These are phyloP conservation scores for Calamus simplicifolius DNA, from an alignment of 176 grass and related monocot species.

Conservation along the genomic window DNA sequence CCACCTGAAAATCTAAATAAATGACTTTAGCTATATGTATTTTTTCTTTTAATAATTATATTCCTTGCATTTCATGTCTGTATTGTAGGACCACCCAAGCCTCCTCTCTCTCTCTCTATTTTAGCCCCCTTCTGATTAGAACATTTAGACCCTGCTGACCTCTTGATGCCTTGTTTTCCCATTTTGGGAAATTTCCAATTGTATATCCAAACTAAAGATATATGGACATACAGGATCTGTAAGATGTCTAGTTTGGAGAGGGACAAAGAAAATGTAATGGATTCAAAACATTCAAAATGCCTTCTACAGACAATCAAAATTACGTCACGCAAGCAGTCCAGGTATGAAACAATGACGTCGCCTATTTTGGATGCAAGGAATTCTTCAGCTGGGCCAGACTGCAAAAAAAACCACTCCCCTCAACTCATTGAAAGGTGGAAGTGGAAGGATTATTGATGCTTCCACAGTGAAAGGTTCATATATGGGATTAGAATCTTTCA, in stretches of 20 bases:
- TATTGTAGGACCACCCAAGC: too few species aligned
- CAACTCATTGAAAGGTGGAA: slow-evolving; percentile 53
- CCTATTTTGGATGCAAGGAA: slow-evolving; percentile 36
- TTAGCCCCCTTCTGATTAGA: too few species aligned
- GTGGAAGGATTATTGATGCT: slow-evolving; percentile 61
- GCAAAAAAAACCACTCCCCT: slow-evolving; percentile 48
- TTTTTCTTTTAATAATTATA: too few species aligned
- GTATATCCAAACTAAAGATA: slow-evolving; percentile 2
- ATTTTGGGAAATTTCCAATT: too few species aligned
- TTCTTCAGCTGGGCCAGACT: slow-evolving; percentile 37
- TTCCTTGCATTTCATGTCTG: too few species aligned
- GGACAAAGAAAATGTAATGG: slow-evolving; percentile 34
- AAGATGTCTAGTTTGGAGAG: slow-evolving; percentile 32
- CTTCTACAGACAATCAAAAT: slow-evolving; percentile 63
- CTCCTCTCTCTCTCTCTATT: too few species aligned
- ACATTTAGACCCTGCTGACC: too few species aligned
- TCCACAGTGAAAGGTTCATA: slow-evolving; percentile 52
- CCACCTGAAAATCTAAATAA: too few species aligned
- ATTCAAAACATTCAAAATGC: slow-evolving; percentile 48
- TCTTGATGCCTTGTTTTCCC: too few species aligned
- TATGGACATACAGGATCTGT: slow-evolving; percentile 25
- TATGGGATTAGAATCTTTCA: slow-evolving; percentile 65
- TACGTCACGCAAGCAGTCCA: slow-evolving; percentile 57
- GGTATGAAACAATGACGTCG: slow-evolving; percentile 45
- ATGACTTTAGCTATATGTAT: too few species aligned